Evolutionary conservation across 805 yeast genomes (phyloP).

Genomic region (Maudiozyma serrabonitensis): DNA sequence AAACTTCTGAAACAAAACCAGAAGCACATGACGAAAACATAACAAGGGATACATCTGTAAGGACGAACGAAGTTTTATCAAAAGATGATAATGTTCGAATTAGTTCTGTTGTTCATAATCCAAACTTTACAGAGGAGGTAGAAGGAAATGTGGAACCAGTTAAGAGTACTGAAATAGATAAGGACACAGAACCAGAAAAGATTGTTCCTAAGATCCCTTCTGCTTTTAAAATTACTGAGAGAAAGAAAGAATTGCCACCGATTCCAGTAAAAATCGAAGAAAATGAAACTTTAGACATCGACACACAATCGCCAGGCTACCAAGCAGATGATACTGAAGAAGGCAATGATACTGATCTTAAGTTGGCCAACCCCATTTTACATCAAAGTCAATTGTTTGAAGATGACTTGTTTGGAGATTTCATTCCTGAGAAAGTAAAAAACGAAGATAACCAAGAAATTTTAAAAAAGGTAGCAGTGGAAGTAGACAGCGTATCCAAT

Average conservation of each 20-base stretch:
- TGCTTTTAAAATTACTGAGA: background rate
- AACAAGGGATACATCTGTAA: background rate
- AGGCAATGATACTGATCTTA: conserved; percentile 1
- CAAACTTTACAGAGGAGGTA: background rate
- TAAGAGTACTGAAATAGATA: background rate
- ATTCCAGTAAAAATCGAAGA: background rate
- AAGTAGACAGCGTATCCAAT: background rate
- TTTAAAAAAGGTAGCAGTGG: background rate
- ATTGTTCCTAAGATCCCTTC: background rate
- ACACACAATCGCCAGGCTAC: no score
- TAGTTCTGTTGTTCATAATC: conserved; percentile 15
- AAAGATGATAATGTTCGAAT: conserved; percentile 10
- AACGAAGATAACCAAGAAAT: background rate
- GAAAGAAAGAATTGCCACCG: background rate
- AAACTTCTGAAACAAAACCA: background rate
- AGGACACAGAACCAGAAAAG: background rate
- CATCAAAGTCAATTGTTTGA: conserved; percentile 21
- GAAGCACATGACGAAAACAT: background rate
- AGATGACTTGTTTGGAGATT: conserved; percentile 25
- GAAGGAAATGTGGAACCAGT: background rate
- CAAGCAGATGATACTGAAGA: background rate
- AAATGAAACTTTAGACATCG: background rate
- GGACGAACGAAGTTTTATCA: background rate
- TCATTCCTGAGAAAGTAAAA: conserved; percentile 3
- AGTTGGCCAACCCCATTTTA: conserved; percentile 2